Conservation (phyloP, 2,329 filamentous ascomycete genomes). For the Botryotinia globosa region DNA sequence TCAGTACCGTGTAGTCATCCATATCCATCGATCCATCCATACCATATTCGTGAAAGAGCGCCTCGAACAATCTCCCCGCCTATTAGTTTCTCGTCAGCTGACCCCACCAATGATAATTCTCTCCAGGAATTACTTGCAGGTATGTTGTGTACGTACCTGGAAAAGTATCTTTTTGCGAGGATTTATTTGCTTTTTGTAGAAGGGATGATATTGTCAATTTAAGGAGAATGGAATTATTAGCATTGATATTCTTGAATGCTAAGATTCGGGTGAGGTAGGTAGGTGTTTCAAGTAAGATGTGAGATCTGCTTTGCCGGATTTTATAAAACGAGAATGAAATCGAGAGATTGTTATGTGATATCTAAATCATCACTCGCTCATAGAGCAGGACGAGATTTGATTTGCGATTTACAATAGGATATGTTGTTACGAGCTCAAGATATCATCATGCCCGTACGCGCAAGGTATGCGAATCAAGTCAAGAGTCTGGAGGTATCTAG, state of each 20-base stretch:
- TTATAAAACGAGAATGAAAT: not conserved
- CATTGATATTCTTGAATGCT: not conserved
- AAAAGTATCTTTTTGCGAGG: not conserved
- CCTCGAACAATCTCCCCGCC: not conserved
- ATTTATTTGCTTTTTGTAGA: not conserved
- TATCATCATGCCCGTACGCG: not conserved
- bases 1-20: not conserved
- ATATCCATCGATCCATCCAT: too few relatives aligned
- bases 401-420: not conserved
- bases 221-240: not conserved
- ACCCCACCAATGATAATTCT: not conserved
- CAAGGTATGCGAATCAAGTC: not conserved
- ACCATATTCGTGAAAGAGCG: not conserved
- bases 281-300: not conserved
- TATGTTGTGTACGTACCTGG: not conserved
- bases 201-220: accelerated
- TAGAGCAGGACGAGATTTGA: not conserved
- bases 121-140: not conserved
- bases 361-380: not conserved
- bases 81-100: not conserved
- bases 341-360: not conserved
- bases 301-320: not conserved
- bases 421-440: not conserved
- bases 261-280: not conserved
- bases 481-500: not conserved